Conservation (phyloP, 306 rosid species). For the Cucurbita argyrosperma region DNA sequence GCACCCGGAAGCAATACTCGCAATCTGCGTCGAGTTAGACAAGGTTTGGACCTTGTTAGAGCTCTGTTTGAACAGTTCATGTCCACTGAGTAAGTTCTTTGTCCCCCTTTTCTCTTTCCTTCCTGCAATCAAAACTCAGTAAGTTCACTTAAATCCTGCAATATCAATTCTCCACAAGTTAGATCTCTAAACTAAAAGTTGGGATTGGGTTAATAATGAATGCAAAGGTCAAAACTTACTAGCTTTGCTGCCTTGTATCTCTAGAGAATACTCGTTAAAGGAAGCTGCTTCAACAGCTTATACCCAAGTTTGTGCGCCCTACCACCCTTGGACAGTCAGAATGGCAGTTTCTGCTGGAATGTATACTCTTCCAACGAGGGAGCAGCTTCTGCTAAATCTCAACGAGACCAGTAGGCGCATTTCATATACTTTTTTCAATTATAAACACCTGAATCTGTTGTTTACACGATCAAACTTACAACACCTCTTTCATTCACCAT, state of each 20-base stretch:
- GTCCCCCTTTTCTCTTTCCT: neutral
- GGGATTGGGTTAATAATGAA: neutral
- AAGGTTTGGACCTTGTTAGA: conserved; percentile 88
- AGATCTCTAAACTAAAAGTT: neutral
- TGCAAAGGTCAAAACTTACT: neutral
- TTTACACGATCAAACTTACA: neutral
- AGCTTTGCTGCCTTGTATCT: neutral
- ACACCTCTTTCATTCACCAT: neutral
- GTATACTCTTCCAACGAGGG: conserved; percentile 87
- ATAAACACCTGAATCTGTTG: neutral
- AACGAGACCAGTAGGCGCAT: conserved; percentile 51
- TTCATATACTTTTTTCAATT: neutral
- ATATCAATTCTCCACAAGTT: neutral
- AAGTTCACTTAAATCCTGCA: no score
- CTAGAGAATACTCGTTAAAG: conserved; percentile 45
- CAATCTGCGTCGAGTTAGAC: conserved; percentile 82
- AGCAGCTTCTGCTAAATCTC: conserved; percentile 61
- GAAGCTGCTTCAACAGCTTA: conserved; percentile 78
- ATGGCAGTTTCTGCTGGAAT: conserved; percentile 92
- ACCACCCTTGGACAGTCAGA: conserved; percentile 75
- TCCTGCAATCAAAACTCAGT: neutral
- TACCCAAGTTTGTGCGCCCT: conserved; percentile 74
- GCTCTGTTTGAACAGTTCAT: conserved; percentile 58
- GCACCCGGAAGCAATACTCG: conserved; percentile 69
- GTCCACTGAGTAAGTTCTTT: conserved; percentile 36